Conservation (phyloP, 805 yeast genomes). For the Candida parachauliodes region DNA sequence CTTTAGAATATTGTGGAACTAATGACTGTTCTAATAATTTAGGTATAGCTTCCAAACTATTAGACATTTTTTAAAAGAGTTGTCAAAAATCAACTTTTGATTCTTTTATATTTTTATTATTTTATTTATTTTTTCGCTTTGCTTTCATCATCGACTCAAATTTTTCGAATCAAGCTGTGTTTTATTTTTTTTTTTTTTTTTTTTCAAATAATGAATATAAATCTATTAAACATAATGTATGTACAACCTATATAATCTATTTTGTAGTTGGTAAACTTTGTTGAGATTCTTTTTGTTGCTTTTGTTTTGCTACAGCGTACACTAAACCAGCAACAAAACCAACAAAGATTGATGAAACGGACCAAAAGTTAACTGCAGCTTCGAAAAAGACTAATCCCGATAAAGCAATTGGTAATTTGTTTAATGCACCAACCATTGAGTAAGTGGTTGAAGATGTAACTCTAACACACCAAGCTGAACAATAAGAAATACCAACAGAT, state of each 20-base stretch:
- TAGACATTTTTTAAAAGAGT: constrained; percentile 13
- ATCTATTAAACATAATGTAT: constrained; percentile 2
- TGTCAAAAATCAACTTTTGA: not conserved
- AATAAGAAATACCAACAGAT: constrained; percentile 95
- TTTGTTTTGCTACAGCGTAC: constrained; percentile 92
- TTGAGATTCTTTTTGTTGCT: constrained; percentile 57
- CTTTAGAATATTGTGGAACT: constrained; percentile 58
- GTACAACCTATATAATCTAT: constrained; percentile 4
- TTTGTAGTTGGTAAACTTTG: constrained; percentile 28
- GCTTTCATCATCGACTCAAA: not conserved
- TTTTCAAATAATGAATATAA: not conserved
- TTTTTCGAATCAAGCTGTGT: too few relatives aligned
- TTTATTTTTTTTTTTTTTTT: too few relatives aligned
- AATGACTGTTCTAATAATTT: constrained; percentile 60
- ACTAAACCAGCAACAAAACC: constrained; percentile 96
- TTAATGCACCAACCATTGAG: constrained; percentile 98
- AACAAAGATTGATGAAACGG: constrained; percentile 82
- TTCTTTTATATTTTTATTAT: not conserved
- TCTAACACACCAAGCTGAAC: constrained; percentile 99
- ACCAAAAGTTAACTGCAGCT: constrained; percentile 90
- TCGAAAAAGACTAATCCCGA: constrained; percentile 94
- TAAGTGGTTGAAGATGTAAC: constrained; percentile 98
- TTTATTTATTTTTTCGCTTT: not conserved
- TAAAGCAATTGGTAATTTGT: constrained; percentile 95
- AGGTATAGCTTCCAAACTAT: constrained; percentile 48